Evolutionary conservation across 2,329 filamentous ascomycete genomes (phyloP).

Genomic region (Claviceps sp.): DNA sequence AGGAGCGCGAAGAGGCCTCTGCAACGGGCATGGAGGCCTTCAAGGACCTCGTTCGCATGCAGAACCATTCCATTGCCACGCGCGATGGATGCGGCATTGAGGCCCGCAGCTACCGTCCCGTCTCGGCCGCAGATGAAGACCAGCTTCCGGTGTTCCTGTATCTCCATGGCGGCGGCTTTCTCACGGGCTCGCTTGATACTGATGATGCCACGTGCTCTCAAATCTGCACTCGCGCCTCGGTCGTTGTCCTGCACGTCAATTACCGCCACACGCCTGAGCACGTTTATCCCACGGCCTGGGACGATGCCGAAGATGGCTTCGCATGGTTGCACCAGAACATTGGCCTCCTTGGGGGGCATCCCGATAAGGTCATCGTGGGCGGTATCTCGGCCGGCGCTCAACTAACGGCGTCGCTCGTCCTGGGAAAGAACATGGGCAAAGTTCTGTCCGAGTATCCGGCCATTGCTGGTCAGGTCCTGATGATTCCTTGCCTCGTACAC

Average conservation of each 20-base stretch:
- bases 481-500: background rate
- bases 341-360: background rate
- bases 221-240: background rate
- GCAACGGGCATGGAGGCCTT: background rate
- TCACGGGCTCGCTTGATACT: background rate
- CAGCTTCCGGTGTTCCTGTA: background rate
- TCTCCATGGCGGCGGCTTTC: background rate
- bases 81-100: background rate
- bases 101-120: background rate
- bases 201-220: background rate
- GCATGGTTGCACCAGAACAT: background rate
- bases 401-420: background rate
- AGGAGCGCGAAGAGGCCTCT: background rate
- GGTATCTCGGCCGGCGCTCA: background rate
- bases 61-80: background rate
- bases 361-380: background rate
- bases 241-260: background rate
- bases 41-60: background rate
- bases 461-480: background rate
- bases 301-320: background rate
- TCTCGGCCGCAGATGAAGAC: background rate
- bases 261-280: background rate
- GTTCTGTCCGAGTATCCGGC: background rate
- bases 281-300: background rate
- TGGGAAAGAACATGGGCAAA: background rate